Percentiles rank a stretch among this genome's conserved stretches.
Evolutionary conservation across 2,329 filamentous ascomycete species (phyloP).

Genomic region (Metarhizium album): DNA sequence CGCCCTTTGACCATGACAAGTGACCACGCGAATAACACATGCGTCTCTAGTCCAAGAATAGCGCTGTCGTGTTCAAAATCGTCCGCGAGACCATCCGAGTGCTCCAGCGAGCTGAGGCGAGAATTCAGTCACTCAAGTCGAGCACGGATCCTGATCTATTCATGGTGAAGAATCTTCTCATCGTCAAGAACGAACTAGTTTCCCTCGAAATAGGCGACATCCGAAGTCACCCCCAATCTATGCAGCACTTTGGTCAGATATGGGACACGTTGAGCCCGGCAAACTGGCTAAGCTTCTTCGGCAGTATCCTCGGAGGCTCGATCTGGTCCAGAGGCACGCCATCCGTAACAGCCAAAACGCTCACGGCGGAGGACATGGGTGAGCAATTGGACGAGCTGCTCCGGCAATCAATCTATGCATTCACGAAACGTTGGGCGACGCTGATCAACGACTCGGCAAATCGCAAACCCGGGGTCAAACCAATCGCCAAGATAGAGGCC

Average conservation of each 20-base stretch:
- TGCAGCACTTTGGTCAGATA: conserved; percentile 54
- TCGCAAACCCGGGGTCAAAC: conserved; percentile 37
- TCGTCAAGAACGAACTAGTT: conserved; percentile 91
- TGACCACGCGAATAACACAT: no score
- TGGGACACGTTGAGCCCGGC: conserved; percentile 52
- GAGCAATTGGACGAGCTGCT: conserved; percentile 55
- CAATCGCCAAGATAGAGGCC: conserved; percentile 40
- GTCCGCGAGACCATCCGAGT: conserved; percentile 84
- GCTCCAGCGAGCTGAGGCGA: conserved; percentile 63
- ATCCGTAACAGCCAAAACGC: conserved; percentile 26
- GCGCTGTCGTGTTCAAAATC: conserved; percentile 53
- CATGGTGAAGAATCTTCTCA: conserved; percentile 85
- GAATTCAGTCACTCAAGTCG: conserved; percentile 51
- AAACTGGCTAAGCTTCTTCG: conserved; percentile 48
- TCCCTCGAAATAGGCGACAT: conserved; percentile 83
- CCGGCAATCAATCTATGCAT: conserved; percentile 50
- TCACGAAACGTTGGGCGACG: conserved; percentile 49
- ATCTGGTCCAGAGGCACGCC: conserved; percentile 32
- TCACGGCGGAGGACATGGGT: conserved; percentile 46
- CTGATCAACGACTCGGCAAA: conserved; percentile 38
- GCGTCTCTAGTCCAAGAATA: conserved; percentile 30
- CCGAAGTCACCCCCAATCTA: conserved; percentile 34
- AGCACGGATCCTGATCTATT: conserved; percentile 75
- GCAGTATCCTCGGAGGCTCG: conserved; percentile 44
- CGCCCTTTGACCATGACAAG: background rate